These are phyloP conservation scores for Plasmodium malariae DNA, from an alignment of 169 alveolate genomes.

Conservation along the genomic window DNA sequence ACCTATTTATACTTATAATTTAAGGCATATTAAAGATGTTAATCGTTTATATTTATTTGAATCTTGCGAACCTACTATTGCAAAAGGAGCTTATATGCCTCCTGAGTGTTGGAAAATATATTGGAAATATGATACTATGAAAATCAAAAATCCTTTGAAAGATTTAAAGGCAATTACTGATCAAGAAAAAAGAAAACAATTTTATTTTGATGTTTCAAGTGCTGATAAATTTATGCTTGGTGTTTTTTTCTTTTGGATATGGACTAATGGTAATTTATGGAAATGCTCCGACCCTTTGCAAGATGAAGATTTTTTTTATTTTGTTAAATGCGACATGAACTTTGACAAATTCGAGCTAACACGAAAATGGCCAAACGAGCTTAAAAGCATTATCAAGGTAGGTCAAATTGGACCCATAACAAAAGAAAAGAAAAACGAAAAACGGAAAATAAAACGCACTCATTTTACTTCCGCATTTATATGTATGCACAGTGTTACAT, in stretches of 20 bases:
- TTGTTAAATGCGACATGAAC: conserved; percentile 71
- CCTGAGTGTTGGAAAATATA: conserved; percentile 88
- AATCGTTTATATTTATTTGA: conserved; percentile 78
- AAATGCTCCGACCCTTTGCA: conserved; percentile 84
- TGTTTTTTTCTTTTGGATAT: conserved; percentile 85
- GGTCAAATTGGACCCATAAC: not conserved
- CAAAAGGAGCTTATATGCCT: conserved; percentile 90
- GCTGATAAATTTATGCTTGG: conserved; percentile 82
- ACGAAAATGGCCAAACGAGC: conserved; percentile 58
- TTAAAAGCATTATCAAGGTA: conserved; percentile 60
- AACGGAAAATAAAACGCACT: not conserved
- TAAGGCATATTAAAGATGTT: conserved; percentile 79
- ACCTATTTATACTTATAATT: conserved; percentile 81
- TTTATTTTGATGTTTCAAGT: conserved; percentile 83
- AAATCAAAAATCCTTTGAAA: conserved; percentile 47
- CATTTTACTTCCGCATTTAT: not conserved
- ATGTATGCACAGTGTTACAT: not conserved
- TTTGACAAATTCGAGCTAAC: conserved; percentile 70
- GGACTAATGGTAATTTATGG: conserved; percentile 90
- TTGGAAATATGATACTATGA: conserved; percentile 78
- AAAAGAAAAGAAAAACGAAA: not conserved
- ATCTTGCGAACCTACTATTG: conserved; percentile 89
- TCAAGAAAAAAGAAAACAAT: conserved; percentile 78
- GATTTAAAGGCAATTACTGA: conserved; percentile 41
- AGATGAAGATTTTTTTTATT: conserved; percentile 80